Percentiles rank a stretch among this genome's conserved stretches.
Conservation (phyloP, 2,329 filamentous ascomycete species). For the Madurella mycetomatis region DNA sequence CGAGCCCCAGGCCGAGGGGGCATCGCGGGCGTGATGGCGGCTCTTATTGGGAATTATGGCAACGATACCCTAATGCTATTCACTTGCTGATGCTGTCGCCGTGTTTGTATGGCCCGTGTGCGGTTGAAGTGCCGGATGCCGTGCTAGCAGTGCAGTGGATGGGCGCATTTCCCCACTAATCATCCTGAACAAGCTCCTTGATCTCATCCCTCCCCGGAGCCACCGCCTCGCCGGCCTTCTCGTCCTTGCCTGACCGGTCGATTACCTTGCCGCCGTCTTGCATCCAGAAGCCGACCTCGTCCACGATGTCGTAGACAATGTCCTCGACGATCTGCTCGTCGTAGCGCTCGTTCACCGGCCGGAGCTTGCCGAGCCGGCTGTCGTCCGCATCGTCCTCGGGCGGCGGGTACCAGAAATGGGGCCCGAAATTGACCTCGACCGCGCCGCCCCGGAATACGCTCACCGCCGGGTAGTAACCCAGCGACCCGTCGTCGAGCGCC, state of each 20-base stretch:
- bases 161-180: constrained; percentile 32
- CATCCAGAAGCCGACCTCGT: constrained; percentile 88
- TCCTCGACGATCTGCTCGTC: constrained; percentile 94
- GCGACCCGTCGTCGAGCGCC: constrained; percentile 87
- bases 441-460: constrained; percentile 89
- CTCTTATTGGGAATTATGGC: not conserved
- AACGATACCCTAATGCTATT: not conserved
- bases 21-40: constrained; percentile 5
- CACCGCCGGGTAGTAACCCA: constrained; percentile 92
- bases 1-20: constrained; percentile 6
- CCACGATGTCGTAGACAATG: constrained; percentile 84
- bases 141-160: too few species aligned
- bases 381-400: constrained; percentile 46
- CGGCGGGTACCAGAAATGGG: constrained; percentile 86
- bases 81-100: not conserved
- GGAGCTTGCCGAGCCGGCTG: constrained; percentile 33
- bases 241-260: constrained; percentile 42
- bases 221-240: constrained; percentile 36
- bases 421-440: constrained; percentile 90
- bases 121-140: too few species aligned
- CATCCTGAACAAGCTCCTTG: constrained; percentile 62
- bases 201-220: constrained; percentile 51
- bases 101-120: too few species aligned
- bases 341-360: constrained; percentile 72
- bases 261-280: constrained; percentile 57